These are phyloP conservation scores for Leccinum subrobustum DNA, from an alignment of 1,284 basidiomycete species.

Conservation along the genomic window DNA sequence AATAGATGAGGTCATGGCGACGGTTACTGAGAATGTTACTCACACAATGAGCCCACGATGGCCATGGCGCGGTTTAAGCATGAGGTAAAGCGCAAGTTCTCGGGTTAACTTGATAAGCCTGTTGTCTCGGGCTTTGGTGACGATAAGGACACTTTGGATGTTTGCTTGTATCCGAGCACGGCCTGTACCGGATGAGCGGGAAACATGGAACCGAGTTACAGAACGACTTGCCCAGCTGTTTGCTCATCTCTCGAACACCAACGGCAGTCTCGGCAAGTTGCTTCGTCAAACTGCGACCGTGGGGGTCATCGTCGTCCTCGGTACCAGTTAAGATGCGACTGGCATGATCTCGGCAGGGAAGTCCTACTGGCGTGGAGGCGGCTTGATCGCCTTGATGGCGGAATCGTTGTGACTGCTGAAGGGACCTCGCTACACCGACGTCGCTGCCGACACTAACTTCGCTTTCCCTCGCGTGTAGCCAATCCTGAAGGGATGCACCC, in stretches of 20 bases:
- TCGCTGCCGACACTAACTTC: slow-evolving; percentile 35
- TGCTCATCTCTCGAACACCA: slow-evolving; percentile 97
- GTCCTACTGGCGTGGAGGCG: slow-evolving; percentile 13
- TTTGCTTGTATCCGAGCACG: slow-evolving; percentile 89
- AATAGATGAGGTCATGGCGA: slow-evolving; percentile 13
- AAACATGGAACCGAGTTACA: neutral
- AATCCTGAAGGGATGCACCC: slow-evolving; percentile 69
- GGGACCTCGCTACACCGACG: slow-evolving; percentile 48
- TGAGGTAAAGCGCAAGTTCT: slow-evolving; percentile 92
- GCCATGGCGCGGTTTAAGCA: slow-evolving; percentile 71
- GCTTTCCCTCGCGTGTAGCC: slow-evolving; percentile 54
- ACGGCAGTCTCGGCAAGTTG: slow-evolving; percentile 97
- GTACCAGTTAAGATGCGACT: slow-evolving; percentile 32
- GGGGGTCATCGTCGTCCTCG: slow-evolving; percentile 69
- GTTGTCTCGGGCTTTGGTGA: slow-evolving; percentile 98
- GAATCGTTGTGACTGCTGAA: slow-evolving; percentile 37
- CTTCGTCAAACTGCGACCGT: slow-evolving; percentile 77
- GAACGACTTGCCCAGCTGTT: slow-evolving; percentile 81
- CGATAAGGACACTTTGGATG: slow-evolving; percentile 92
- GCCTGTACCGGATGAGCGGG: slow-evolving; percentile 47
- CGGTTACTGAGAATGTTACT: slow-evolving; percentile 30
- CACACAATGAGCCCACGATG: slow-evolving; percentile 78
- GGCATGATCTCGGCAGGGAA: slow-evolving; percentile 19
- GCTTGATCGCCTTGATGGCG: slow-evolving; percentile 16
- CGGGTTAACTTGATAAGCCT: slow-evolving; percentile 93